Conservation (phyloP, 2,329 filamentous ascomycete genomes). For the Elsinoe australis region DNA sequence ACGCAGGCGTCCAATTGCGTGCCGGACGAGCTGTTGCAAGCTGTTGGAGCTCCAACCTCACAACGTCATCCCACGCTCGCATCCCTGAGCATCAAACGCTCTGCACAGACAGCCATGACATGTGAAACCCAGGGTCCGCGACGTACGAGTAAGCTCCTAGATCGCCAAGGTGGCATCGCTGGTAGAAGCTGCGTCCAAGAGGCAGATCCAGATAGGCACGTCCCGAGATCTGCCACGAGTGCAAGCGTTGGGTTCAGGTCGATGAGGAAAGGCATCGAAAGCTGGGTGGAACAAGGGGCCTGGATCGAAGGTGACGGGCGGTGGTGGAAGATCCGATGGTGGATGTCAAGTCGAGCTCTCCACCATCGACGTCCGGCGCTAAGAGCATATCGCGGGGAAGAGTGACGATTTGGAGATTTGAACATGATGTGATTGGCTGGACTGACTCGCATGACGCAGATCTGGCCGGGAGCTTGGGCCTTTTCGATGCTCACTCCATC, state of each 20-base stretch:
- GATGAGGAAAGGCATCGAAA: constrained; percentile 5
- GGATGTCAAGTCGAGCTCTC: not conserved
- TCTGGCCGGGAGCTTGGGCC: constrained; percentile 12
- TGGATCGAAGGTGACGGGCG: too few relatives aligned
- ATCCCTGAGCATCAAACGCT: constrained; percentile 10
- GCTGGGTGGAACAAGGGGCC: not conserved
- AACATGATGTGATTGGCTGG: not conserved
- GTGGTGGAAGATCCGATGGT: constrained; percentile 3
- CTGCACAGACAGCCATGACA: constrained; percentile 9
- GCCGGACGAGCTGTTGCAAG: not conserved
- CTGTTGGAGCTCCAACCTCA: too few relatives aligned
- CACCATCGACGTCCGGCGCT: constrained; percentile 13
- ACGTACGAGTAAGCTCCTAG: constrained; percentile 1
- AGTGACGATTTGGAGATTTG: constrained; percentile 4
- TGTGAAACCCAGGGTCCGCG: constrained; percentile 8
- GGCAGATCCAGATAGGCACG: constrained; percentile 15
- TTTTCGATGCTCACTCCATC: not conserved
- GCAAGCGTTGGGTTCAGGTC: not conserved
- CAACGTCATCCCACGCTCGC: constrained; percentile 2
- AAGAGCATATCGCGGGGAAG: constrained; percentile 8
- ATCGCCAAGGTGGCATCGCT: constrained; percentile 8
- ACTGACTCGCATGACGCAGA: constrained; percentile 12
- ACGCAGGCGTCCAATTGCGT: not conserved
- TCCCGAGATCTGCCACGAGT: constrained; percentile 15
- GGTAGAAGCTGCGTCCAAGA: not conserved